Conservation (phyloP, 345 rosid genomes). For the Turritis glabra region DNA sequence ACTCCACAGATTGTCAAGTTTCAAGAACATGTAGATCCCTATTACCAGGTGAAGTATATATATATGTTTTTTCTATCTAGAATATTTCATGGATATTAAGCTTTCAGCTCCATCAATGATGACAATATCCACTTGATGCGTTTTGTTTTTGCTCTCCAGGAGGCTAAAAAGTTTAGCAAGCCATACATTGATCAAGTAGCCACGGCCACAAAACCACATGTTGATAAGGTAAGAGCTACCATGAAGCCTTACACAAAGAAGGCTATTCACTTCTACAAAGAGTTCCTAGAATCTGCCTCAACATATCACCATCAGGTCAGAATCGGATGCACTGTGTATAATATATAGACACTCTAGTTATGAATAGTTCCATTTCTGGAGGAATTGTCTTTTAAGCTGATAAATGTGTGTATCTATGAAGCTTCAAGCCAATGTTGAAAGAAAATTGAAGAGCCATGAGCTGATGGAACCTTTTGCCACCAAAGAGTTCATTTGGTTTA, state of each 20-base stretch:
- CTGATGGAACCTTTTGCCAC: constrained; percentile 80
- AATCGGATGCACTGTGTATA: constrained; percentile 33
- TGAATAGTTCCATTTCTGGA: constrained; percentile 41
- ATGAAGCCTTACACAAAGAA: constrained; percentile 78
- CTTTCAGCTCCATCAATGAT: neutral
- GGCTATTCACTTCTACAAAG: constrained; percentile 59
- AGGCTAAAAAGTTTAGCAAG: constrained; percentile 79
- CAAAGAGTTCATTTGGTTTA: constrained; percentile 90
- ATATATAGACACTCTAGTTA: constrained; percentile 43
- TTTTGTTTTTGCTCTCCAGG: constrained; percentile 44
- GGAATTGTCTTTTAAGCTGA: constrained; percentile 28
- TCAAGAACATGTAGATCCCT: constrained; percentile 43
- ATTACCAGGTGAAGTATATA: constrained; percentile 34
- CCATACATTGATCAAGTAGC: constrained; percentile 87
- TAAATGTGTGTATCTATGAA: constrained; percentile 38
- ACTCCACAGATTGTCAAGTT: constrained; percentile 60
- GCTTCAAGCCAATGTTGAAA: constrained; percentile 69
- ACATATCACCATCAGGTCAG: constrained; percentile 91
- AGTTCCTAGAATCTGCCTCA: constrained; percentile 76
- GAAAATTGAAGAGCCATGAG: constrained; percentile 69
- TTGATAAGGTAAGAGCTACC: constrained; percentile 60
- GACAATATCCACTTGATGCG: neutral
- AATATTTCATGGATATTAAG: neutral
- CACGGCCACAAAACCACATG: constrained; percentile 81
- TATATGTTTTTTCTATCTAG: neutral